Percentiles rank a stretch among this genome's conserved stretches.
phyloP scores from a whole-genome alignment of 441 rosid species.

The Jatropha multifida region DNA sequence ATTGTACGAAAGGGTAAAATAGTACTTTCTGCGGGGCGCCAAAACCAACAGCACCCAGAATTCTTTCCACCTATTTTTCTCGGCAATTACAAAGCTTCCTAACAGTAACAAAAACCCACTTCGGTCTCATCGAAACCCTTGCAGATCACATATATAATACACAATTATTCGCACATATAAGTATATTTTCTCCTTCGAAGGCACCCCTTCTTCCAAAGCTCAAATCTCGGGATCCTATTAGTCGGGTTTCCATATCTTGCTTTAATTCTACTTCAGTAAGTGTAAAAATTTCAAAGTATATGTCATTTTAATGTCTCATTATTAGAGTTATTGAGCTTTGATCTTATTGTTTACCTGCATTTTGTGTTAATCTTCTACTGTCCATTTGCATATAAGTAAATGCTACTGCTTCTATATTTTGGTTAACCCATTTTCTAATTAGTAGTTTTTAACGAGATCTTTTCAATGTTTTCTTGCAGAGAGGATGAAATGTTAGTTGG shows the following conservation, averaged over 20 bases:
- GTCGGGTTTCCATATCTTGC: slow-evolving; percentile 22
- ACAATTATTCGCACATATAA: background rate
- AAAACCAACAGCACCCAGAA: background rate
- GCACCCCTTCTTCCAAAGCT: background rate
- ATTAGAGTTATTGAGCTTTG: slow-evolving; percentile 2
- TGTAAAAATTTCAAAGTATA: background rate
- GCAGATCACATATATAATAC: slow-evolving; percentile 4
- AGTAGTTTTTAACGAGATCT: slow-evolving; percentile 2
- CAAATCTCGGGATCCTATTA: slow-evolving; percentile 6
- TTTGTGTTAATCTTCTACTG: background rate
- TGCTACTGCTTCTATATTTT: slow-evolving; percentile 1
- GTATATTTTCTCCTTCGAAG: background rate
- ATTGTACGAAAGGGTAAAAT: background rate
- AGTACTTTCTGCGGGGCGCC: background rate
- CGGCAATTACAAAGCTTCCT: slow-evolving; percentile 29
- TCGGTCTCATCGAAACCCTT: slow-evolving; percentile 40
- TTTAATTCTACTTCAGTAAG: background rate
- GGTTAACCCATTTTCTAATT: slow-evolving; percentile 11
- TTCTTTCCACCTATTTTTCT: background rate
- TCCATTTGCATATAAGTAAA: slow-evolving; percentile 4
- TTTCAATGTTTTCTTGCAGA: background rate
- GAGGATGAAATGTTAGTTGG: background rate
- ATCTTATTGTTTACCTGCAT: background rate
- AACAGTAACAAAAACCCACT: slow-evolving; percentile 20
- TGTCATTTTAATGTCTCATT: slow-evolving; percentile 5